Conservation (phyloP, 305 asterid species). For the Fraxinus xanthoxyloides region DNA sequence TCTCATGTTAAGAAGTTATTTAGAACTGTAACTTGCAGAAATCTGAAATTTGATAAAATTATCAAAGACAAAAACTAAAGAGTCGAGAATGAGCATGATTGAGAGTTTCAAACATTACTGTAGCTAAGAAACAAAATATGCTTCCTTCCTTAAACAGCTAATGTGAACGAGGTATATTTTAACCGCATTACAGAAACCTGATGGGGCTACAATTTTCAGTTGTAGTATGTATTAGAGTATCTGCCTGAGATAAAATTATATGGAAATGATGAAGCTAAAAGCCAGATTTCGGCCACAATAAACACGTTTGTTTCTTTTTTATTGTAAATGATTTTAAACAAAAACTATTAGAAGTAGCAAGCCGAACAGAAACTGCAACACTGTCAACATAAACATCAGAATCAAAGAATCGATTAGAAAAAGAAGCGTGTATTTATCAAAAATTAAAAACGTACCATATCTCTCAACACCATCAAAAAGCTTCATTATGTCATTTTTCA, state of each 20-base stretch:
- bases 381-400: not conserved
- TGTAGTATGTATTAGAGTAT: not conserved
- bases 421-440: not conserved
- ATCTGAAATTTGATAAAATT: not conserved
- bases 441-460: slow-evolving; percentile 51
- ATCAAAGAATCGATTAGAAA: not conserved
- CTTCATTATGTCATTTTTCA: slow-evolving; percentile 70
- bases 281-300: not conserved
- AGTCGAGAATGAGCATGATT: not conserved
- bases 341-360: not conserved
- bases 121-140: slow-evolving; percentile 9
- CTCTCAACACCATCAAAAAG: slow-evolving; percentile 82
- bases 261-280: not conserved
- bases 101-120: not conserved
- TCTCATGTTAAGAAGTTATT: not conserved
- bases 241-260: not conserved
- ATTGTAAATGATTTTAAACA: not conserved
- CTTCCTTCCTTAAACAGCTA: not conserved
- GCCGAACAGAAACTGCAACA: not conserved
- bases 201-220: not conserved
- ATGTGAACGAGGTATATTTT: not conserved
- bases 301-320: slow-evolving; percentile 9
- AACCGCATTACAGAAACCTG: not conserved
- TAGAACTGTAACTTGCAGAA: not conserved
- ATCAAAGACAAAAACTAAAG: not conserved